These are phyloP conservation scores for Sclerotinia borealis DNA, from an alignment of 2,329 filamentous ascomycete genomes.

Conservation along the genomic window DNA sequence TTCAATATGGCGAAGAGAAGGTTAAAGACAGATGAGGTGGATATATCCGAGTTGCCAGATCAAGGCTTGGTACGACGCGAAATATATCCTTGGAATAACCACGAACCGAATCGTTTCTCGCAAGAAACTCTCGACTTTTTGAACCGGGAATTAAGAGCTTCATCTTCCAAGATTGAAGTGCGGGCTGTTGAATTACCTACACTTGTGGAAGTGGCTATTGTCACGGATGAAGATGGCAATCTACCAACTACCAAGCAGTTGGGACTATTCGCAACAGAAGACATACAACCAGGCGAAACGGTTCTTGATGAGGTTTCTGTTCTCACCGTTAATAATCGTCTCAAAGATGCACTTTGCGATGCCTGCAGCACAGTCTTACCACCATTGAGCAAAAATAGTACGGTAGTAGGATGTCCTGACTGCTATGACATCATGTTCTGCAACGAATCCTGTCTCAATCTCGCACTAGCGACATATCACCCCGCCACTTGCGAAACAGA, in stretches of 20 bases:
- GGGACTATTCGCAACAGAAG: constrained; percentile 80
- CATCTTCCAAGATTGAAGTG: constrained; percentile 79
- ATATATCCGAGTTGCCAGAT: constrained; percentile 57
- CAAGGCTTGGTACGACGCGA: constrained; percentile 63
- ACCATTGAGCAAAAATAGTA: constrained; percentile 42
- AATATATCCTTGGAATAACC: constrained; percentile 63
- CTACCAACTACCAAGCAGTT: constrained; percentile 66
- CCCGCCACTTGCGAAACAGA: constrained; percentile 61
- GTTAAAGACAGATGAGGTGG: constrained; percentile 39
- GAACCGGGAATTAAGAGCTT: constrained; percentile 60
- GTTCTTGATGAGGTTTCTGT: constrained; percentile 80
- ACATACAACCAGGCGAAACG: constrained; percentile 69
- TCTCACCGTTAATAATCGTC: constrained; percentile 80
- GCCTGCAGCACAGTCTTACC: constrained; percentile 75
- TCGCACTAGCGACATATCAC: constrained; percentile 55
- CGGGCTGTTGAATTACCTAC: constrained; percentile 69
- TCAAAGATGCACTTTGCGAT: constrained; percentile 83
- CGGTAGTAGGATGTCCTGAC: constrained; percentile 50
- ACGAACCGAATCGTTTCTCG: constrained; percentile 66
- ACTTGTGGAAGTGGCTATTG: constrained; percentile 46
- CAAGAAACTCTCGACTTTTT: constrained; percentile 62
- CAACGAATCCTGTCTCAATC: constrained; percentile 50
- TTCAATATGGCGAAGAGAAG: constrained; percentile 45
- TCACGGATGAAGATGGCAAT: constrained; percentile 43
- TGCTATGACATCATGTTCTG: constrained; percentile 64